Conservation (phyloP, 768 basidiomycete genomes). For the Saitozyma podzolica region DNA sequence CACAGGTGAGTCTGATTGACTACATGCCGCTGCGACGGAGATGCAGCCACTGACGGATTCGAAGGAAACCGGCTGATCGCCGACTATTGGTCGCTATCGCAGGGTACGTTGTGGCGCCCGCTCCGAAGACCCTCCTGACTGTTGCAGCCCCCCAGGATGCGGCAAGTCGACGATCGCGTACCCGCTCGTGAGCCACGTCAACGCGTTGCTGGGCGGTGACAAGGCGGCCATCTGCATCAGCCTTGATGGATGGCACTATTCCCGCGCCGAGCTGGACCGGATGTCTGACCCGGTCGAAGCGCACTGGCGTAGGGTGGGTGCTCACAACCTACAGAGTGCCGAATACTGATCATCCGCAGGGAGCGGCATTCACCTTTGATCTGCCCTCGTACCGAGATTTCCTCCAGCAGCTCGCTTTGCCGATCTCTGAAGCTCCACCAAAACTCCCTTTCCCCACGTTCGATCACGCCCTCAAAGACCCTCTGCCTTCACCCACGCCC, state of each 20-base stretch:
- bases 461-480: constrained; percentile 85
- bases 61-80: constrained; percentile 9
- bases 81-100: constrained; percentile 21
- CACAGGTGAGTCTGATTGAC: too few species aligned
- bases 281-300: constrained; percentile 68
- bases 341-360: constrained; percentile 45
- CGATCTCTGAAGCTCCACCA: constrained; percentile 5
- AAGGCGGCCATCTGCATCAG: constrained; percentile 67
- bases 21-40: too few species aligned
- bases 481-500: constrained; percentile 61
- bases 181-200: constrained; percentile 53
- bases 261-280: constrained; percentile 70
- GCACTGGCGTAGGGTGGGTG: constrained; percentile 63
- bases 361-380: constrained; percentile 91
- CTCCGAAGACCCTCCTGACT: not conserved
- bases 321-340: too few species aligned
- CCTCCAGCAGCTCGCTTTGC: constrained; percentile 62
- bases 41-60: not conserved
- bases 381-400: constrained; percentile 68
- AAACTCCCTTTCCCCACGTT: constrained; percentile 72
- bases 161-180: constrained; percentile 79
- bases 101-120: constrained; percentile 9
- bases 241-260: constrained; percentile 90
- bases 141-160: constrained; percentile 64
- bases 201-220: not conserved